Evolutionary conservation across 2,329 filamentous ascomycete genomes (phyloP).

Genomic region (Pestalotiopsis fici): DNA sequence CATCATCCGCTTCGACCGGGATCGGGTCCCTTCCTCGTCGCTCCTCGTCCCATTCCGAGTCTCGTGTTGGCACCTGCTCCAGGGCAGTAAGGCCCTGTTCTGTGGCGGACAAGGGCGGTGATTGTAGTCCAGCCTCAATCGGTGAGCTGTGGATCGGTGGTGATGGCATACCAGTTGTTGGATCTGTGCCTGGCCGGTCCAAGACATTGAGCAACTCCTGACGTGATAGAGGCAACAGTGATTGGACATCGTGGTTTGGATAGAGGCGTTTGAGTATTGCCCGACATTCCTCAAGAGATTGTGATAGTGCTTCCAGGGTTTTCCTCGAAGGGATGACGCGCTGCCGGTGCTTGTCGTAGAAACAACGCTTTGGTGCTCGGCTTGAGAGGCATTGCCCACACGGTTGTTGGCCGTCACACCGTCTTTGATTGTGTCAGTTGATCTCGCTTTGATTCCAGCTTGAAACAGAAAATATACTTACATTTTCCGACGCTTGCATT

Average conservation of each 20-base stretch:
- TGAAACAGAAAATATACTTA: slow-evolving; percentile 26
- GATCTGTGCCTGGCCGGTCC: slow-evolving; percentile 44
- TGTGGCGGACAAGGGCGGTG: slow-evolving; percentile 49
- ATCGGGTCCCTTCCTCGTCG: slow-evolving; percentile 54
- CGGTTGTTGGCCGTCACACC: slow-evolving; percentile 79
- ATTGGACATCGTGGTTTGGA: slow-evolving; percentile 55
- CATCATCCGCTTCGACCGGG: slow-evolving; percentile 68
- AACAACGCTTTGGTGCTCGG: slow-evolving; percentile 75
- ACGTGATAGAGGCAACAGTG: slow-evolving; percentile 54
- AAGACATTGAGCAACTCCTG: slow-evolving; percentile 61
- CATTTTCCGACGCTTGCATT: slow-evolving; percentile 77
- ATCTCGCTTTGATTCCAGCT: not conserved
- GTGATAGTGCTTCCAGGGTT: slow-evolving; percentile 64
- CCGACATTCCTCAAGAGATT: slow-evolving; percentile 66
- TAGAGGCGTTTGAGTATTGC: slow-evolving; percentile 63
- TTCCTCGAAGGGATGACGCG: slow-evolving; percentile 77
- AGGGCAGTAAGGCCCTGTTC: slow-evolving; percentile 53
- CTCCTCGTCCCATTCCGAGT: slow-evolving; percentile 69
- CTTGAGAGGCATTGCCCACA: slow-evolving; percentile 84
- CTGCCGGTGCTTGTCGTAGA: slow-evolving; percentile 80
- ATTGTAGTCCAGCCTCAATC: slow-evolving; percentile 47
- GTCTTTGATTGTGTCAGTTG: slow-evolving; percentile 32
- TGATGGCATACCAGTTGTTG: slow-evolving; percentile 47
- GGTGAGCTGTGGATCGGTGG: slow-evolving; percentile 54
- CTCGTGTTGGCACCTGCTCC: slow-evolving; percentile 68